Evolutionary conservation across 176 grass and related monocot species (phyloP).

Genomic region (Ananas comosus): DNA sequence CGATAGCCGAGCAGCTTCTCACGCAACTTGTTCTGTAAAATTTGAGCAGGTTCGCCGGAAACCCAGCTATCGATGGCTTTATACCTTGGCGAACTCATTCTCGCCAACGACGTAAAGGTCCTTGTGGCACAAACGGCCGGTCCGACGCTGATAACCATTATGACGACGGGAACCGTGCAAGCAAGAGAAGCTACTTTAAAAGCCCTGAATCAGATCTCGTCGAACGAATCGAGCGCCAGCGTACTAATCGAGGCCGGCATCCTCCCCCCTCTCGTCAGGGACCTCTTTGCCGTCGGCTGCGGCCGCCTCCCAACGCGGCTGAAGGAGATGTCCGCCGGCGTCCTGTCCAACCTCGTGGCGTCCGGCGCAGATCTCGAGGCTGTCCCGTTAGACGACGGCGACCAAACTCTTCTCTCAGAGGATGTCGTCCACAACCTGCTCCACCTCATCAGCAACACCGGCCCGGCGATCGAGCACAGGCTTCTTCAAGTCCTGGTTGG

Average conservation of each 20-base stretch:
- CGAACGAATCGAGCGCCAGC: slow-evolving; percentile 51
- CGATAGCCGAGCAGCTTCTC: background rate
- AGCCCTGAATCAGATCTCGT: slow-evolving; percentile 63
- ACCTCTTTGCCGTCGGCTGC: slow-evolving; percentile 46
- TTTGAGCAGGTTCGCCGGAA: slow-evolving; percentile 31
- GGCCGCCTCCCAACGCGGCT: slow-evolving; percentile 55
- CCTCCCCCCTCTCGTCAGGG: slow-evolving; percentile 62
- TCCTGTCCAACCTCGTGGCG: slow-evolving; percentile 61
- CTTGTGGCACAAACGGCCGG: slow-evolving; percentile 56
- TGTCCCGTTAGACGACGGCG: slow-evolving; percentile 29
- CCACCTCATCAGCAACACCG: slow-evolving; percentile 75
- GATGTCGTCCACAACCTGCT: slow-evolving; percentile 62
- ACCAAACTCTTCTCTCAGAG: slow-evolving; percentile 56
- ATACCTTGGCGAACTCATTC: slow-evolving; percentile 50
- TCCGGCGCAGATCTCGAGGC: slow-evolving; percentile 33
- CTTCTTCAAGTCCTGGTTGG: slow-evolving; percentile 72
- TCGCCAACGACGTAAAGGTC: slow-evolving; percentile 61
- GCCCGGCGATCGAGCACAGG: slow-evolving; percentile 50
- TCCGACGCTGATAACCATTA: slow-evolving; percentile 41
- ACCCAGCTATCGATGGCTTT: slow-evolving; percentile 64
- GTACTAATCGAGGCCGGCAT: slow-evolving; percentile 53
- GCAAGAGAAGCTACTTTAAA: slow-evolving; percentile 64
- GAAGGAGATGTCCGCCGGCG: slow-evolving; percentile 64
- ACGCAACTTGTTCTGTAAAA: background rate
- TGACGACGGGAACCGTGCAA: slow-evolving; percentile 34